phyloP scores from a whole-genome alignment of 139 green algal species.

The Diplosphaera chodatii region DNA sequence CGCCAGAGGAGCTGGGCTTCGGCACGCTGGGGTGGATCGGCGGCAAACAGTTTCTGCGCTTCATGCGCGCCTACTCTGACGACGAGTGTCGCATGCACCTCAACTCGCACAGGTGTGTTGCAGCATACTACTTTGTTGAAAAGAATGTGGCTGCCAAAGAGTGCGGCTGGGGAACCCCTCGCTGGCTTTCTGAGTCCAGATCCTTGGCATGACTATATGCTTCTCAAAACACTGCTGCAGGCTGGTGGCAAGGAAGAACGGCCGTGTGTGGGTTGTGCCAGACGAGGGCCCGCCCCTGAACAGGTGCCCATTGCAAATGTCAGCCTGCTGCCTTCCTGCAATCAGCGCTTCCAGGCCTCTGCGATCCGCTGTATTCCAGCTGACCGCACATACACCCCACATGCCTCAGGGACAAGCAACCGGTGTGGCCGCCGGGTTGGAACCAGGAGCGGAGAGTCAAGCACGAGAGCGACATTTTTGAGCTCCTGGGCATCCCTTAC shows the following conservation, averaged over 20 bases:
- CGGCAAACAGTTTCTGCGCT: constrained; percentile 20
- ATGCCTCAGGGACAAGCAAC: neutral
- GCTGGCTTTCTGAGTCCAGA: too few species aligned
- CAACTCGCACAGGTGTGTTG: constrained; percentile 30
- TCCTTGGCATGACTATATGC: too few species aligned
- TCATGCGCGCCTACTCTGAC: constrained; percentile 22
- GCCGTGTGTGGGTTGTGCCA: constrained; percentile 16
- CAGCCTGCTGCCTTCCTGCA: too few species aligned
- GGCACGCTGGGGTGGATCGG: constrained; percentile 30
- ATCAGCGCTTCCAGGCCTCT: too few species aligned
- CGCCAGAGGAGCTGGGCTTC: constrained; percentile 17
- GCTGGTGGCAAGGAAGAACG: constrained; percentile 14
- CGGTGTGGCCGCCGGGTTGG: constrained; percentile 37
- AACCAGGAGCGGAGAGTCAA: constrained; percentile 1
- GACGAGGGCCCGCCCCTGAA: constrained; percentile 24
- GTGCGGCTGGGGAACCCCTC: too few species aligned
- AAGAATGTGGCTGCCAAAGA: too few species aligned
- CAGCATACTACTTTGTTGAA: too few species aligned
- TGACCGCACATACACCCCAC: too few species aligned
- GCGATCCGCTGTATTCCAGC: too few species aligned
- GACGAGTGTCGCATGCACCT: constrained; percentile 27
- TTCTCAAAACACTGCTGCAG: too few species aligned
- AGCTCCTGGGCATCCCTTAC: constrained; percentile 34
- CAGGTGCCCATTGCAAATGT: too few species aligned
- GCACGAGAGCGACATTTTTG: constrained; percentile 37